These are phyloP conservation scores for Candida insectorum DNA, from an alignment of 805 yeast genomes.

Conservation along the genomic window DNA sequence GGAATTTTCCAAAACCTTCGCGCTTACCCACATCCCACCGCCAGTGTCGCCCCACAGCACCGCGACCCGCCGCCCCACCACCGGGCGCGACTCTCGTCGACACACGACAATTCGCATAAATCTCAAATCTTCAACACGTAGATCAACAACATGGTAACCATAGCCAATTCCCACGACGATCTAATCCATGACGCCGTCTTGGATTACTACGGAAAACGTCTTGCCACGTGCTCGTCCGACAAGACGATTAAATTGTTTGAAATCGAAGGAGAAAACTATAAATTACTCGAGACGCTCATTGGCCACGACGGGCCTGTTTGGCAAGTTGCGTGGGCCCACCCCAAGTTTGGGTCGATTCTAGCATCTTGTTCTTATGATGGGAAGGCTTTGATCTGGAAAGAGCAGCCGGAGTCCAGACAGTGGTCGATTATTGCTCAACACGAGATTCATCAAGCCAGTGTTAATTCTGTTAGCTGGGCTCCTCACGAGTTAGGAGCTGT, in stretches of 20 bases:
- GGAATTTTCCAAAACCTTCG: too few species aligned
- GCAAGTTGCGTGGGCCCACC: conserved; percentile 99
- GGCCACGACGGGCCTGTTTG: conserved; percentile 99
- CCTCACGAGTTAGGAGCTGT: conserved; percentile 96
- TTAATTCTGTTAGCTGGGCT: conserved; percentile 94
- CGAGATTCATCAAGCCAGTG: conserved; percentile 87
- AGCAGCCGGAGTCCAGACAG: conserved; percentile 67
- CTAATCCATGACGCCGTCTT: conserved; percentile 94
- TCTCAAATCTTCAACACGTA: too few species aligned
- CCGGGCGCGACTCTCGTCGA: too few species aligned
- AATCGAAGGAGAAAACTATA: conserved; percentile 74
- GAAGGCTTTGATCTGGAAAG: conserved; percentile 90
- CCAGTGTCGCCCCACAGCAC: too few species aligned
- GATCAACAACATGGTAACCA: conserved; percentile 61
- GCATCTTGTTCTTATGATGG: conserved; percentile 97
- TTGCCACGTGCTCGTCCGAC: conserved; percentile 96
- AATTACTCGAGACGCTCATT: conserved; percentile 74
- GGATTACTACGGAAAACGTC: conserved; percentile 92
- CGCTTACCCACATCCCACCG: too few species aligned
- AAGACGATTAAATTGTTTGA: conserved; percentile 93
- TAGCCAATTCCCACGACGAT: conserved; percentile 89
- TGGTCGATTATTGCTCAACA: conserved; percentile 90
- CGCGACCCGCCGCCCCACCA: too few species aligned
- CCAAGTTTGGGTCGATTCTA: conserved; percentile 90
- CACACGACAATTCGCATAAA: too few species aligned